Evolutionary conservation across 2,329 filamentous ascomycete species (phyloP), one percentile per base, ranked within the genome.

Genomic region (Cercospora sojina): DNA sequence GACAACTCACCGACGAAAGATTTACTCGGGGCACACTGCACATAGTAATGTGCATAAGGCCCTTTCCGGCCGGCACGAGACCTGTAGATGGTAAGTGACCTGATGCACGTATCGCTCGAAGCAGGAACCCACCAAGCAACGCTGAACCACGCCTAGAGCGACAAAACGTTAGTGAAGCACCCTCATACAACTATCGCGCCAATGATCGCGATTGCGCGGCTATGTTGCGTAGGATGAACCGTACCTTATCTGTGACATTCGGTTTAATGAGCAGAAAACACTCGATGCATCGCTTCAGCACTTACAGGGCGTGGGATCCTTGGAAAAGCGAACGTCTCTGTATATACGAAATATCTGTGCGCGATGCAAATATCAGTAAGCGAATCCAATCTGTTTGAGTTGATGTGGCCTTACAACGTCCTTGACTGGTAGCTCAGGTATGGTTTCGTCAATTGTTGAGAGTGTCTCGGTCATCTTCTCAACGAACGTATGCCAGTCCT

Each of bases 251-350:
- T 62, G 47, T 12, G 12, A 20, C 29, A n/a, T n/a, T 18, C 43
- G 18, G 16, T 29, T 29, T 18, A 25, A n/a, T 27, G 10, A 25
- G 31, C 27, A 27, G 47, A 13, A 27, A 20, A 62, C 20, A 23
- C 4, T 5, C 13, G 27, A 31, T 32, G 49, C 43, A 53, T 51
- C 43, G 41, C 18, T 55, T 20, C 47, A 3, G 35, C 20, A 58
- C 85, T 96, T 96, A 82, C 96, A 97, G 0, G 93, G 93, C 2
- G 92, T 95, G 20, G 87, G 90, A 74, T 96, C 89, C 72, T 91
- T 90, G 74, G 86, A 91, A 80, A 96, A 97, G 64, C 93, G 87
- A 51, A 95, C 85, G 73, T 97, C 93, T 72, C 93, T 85, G 79
- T 96, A 92, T 66, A 97, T 95, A 67, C 93, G 89, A 77, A 94